Conservation (phyloP, 768 basidiomycete genomes). For the Trametes coccinea region DNA sequence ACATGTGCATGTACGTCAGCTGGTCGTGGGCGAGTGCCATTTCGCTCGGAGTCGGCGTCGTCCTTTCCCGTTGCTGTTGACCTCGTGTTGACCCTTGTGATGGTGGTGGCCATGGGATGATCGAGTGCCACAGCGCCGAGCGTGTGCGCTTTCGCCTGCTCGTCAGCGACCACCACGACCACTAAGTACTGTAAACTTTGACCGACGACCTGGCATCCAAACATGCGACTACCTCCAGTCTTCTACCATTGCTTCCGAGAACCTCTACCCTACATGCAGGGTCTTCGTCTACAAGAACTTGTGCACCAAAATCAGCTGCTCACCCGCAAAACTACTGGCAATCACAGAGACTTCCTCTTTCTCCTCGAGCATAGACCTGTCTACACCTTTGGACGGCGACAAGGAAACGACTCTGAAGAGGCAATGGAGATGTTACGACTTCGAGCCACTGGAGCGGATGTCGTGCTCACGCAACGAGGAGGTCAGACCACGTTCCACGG, state of each 20-base stretch:
- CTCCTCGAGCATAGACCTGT: constrained; percentile 91
- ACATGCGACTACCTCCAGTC: constrained; percentile 57
- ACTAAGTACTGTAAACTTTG: no score
- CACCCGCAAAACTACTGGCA: constrained; percentile 43
- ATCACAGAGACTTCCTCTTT: constrained; percentile 63
- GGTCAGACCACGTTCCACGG: constrained; percentile 98
- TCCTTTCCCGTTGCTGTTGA: no score
- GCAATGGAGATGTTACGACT: constrained; percentile 63
- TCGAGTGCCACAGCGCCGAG: no score
- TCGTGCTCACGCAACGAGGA: constrained; percentile 77
- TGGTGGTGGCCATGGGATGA: no score
- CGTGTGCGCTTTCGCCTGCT: no score
- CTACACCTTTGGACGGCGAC: constrained; percentile 92
- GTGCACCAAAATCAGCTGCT: constrained; percentile 67
- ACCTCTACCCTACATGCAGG: constrained; percentile 76
- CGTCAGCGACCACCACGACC: not conserved
- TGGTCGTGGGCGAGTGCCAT: not conserved
- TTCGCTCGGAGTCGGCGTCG: no score
- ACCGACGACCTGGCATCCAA: not conserved
- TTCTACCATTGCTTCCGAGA: constrained; percentile 73
- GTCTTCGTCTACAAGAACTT: constrained; percentile 69
- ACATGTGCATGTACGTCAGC: not conserved
- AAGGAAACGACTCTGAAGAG: constrained; percentile 51
- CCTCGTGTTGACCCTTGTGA: no score
- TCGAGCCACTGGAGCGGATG: constrained; percentile 82